Conservation (phyloP, 345 rosid genomes). For the Euphorbia pulcherrima region DNA sequence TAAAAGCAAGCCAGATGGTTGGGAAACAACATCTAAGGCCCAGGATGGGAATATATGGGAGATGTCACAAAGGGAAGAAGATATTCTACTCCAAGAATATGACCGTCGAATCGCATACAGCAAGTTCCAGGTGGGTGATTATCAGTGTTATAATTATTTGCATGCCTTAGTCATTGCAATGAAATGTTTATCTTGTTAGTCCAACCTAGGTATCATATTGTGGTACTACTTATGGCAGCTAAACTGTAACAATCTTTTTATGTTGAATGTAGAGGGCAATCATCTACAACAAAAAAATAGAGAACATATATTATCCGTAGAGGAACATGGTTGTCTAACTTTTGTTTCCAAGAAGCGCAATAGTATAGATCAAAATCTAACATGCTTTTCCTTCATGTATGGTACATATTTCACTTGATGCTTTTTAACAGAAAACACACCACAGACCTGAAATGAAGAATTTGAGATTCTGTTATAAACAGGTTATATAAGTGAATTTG, state of each 20-base stretch:
- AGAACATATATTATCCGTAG: no score
- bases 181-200: neutral
- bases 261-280: neutral
- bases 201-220: neutral
- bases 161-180: neutral
- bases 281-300: neutral
- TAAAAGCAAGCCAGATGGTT: constrained; percentile 89
- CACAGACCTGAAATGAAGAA: neutral
- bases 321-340: no score
- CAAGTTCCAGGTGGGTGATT: constrained; percentile 71
- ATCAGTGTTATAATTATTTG: neutral
- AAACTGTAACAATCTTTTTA: neutral
- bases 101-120: constrained; percentile 82
- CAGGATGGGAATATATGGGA: constrained; percentile 92
- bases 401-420: neutral
- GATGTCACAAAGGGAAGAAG: constrained; percentile 96
- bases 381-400: neutral
- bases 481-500: neutral
- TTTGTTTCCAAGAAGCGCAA: neutral
- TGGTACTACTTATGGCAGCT: neutral
- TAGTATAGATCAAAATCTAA: neutral
- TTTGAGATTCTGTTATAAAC: neutral
- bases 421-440: neutral
- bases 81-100: constrained; percentile 87
- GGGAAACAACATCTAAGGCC: constrained; percentile 82